These are phyloP conservation scores for Nemania sp. DNA, from an alignment of 2,329 filamentous ascomycete genomes.

Conservation along the genomic window DNA sequence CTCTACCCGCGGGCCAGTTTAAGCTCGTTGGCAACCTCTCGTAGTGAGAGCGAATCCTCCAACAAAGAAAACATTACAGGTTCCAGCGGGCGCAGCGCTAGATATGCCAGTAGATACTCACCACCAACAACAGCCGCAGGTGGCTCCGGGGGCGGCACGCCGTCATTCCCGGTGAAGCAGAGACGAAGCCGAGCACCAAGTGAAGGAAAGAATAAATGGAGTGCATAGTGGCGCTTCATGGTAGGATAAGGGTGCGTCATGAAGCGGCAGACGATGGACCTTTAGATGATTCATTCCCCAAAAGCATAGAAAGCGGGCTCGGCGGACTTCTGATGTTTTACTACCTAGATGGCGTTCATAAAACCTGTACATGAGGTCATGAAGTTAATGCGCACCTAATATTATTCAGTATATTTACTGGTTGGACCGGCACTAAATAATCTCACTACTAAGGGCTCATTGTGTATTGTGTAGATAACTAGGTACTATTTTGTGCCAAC, in stretches of 20 bases:
- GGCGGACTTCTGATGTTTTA: constrained; percentile 11
- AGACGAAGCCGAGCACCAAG: constrained; percentile 45
- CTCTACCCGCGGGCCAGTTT: constrained; percentile 44
- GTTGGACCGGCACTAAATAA: not conserved
- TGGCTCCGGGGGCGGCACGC: constrained; percentile 16
- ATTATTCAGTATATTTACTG: not conserved
- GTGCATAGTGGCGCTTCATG: constrained; percentile 40
- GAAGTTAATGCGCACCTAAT: constrained; percentile 1
- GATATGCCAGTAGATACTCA: constrained; percentile 41
- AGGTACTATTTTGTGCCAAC: not conserved
- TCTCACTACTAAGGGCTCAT: not conserved
- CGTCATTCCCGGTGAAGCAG: constrained; percentile 39
- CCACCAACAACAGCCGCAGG: constrained; percentile 33
- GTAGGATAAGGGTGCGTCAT: constrained; percentile 21
- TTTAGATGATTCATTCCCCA: constrained; percentile 15
- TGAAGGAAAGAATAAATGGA: constrained; percentile 45
- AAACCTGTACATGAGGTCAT: constrained; percentile 18
- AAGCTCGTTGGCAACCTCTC: constrained; percentile 34
- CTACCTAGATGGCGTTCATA: constrained; percentile 25
- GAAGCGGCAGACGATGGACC: not conserved
- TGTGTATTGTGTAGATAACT: not conserved
- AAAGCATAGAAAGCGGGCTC: constrained; percentile 24
- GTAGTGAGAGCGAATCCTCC: constrained; percentile 46
- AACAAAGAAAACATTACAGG: constrained; percentile 48
- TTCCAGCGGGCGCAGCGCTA: constrained; percentile 31